Evolutionary conservation across 2,329 filamentous ascomycete species (phyloP), one percentile per base, ranked within the genome.

Genomic region (Ophiocordyceps unilateralis): DNA sequence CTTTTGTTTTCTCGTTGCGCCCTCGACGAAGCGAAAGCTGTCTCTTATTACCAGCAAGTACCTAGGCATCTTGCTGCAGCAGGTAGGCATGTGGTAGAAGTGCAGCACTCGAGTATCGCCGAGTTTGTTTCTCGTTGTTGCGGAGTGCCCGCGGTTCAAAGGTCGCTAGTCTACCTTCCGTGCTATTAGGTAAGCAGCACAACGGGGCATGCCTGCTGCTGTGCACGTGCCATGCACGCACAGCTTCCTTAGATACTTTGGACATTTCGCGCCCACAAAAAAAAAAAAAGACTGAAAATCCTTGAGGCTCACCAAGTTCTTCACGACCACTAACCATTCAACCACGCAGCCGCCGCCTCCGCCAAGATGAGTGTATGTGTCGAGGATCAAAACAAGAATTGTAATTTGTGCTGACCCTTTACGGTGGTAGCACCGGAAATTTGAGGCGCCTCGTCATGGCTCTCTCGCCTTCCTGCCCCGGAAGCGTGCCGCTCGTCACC

Each of bases 401-500:
- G n/a, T 15, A 21, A n/a, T 12, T 15, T 5, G 41, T 28, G n/a
- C 6, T 15, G 44, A 48, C 41, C 34, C 41, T 37, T 53, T 17
- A 15, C 17, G 47, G n/a, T n/a, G n/a, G 54, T 44, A 64, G 64
- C 69, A 73, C 65, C 67, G 69, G 57, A 73, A 75, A 69, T 74
- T 66, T 62, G 70, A 93, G 78, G 88, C 88, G 66, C 88, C 88
- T 65, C 83, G 89, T 67, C 89, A 96, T 75, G 91, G 89, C 66
- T 88, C 83, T 64, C 75, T 96, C 67, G 83, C 83, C 58, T 89
- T 78, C 72, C 69, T 91, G 62, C 84, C 84, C 54, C 72, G 84
- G 64, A 95, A 95, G 86, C 82, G 89, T 65, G 86, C 87, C 61
- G 77, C 87, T 68, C 79, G 88, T 62, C 88, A 96, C 73, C 76